Evolutionary conservation across 2,329 filamentous ascomycete species (phyloP), one percentile per base, ranked within the genome.

Genomic region (Tolypocladium sp.): DNA sequence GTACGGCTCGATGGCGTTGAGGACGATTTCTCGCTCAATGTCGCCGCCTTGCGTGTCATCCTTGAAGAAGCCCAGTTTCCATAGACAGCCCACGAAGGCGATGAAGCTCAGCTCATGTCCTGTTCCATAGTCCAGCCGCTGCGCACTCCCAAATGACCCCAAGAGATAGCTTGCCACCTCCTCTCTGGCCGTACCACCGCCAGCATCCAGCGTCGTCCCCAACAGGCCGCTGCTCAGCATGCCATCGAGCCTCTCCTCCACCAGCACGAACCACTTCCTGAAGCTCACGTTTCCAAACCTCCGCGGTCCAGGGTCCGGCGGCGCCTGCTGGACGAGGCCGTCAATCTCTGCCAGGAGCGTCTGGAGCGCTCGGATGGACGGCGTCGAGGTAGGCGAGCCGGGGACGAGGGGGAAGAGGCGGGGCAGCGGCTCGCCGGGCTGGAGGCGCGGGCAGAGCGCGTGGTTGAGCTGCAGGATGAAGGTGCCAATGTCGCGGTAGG

Each of bases 61-160:
- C 2, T 80, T 76, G 69, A 99, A 97, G 20, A 83, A 87, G 52
- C 88, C 87, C 3, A 99, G 78, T 72, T 96, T 97, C 92, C 93
- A 99, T 6, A 99, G 78, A 61, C 89, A 87, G 5, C 86, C 92
- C 7, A 99, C 72, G 63, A 99, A 99, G 1, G 94, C 93, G 9
- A 97, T 73, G 68, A 99, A 99, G 74, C 90, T 96, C 57, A 99
- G 77, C 70, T 99, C 94, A 71, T 99, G 94, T 0, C 94, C 94
- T 0, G 94, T 97, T 2, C 94, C 94, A 69, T 97, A 99, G 74
- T 99, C 94, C 33, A 99, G 79, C 58, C 94, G 80, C 68, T 97
- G 91, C 0, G 90, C 74, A 69, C 92, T 97, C 4, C 94, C 94
- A 74, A 96, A 97, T 5, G 84, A 84, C 17, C 92, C 92, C 4